Conservation (phyloP, 305 asterid genomes). For the Solanum chacoense region DNA sequence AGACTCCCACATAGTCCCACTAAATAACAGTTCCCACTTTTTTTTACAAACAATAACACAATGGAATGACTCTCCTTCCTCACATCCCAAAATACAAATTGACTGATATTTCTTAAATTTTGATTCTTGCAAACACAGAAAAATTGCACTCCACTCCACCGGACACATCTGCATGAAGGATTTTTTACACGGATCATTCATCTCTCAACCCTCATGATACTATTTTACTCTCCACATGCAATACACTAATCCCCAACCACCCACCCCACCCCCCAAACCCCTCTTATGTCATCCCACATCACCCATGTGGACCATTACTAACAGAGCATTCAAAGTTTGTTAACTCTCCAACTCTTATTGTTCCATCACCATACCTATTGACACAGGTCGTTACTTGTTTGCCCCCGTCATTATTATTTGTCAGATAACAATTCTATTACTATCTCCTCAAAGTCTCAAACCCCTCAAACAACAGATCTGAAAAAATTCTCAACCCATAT, state of each 20-base stretch:
- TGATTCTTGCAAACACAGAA: background rate
- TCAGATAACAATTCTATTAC: background rate
- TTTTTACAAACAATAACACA: background rate
- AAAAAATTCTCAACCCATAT: background rate
- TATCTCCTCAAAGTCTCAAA: background rate
- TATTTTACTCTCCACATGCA: background rate
- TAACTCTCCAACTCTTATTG: background rate
- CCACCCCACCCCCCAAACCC: background rate
- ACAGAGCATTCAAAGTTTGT: background rate
- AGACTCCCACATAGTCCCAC: background rate
- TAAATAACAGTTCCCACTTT: background rate
- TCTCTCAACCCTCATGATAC: background rate
- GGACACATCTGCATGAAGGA: background rate
- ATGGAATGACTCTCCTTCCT: background rate
- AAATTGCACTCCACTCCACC: background rate
- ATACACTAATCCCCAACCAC: background rate
- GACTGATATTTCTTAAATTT: background rate
- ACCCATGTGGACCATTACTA: background rate
- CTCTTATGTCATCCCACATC: background rate
- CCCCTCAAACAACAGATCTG: background rate
- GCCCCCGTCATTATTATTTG: background rate
- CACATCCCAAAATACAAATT: background rate
- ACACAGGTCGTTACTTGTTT: background rate
- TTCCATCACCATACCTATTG: background rate
- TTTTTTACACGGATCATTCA: background rate